Evolutionary conservation across 179 eudicot genomes (phyloP).

Genomic region (Actinidia chinensis): DNA sequence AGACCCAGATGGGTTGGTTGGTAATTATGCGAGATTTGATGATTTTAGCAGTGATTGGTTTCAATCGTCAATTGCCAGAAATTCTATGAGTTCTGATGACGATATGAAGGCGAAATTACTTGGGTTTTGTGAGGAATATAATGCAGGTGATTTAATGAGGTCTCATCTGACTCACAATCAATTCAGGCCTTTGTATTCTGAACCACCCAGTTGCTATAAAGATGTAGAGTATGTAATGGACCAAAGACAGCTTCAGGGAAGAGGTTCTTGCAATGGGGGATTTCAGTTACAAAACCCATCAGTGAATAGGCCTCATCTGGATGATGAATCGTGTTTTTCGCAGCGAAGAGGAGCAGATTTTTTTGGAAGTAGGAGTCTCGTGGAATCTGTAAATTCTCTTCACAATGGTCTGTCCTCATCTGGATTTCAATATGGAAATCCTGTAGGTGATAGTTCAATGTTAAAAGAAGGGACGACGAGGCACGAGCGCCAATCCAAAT

Average conservation of each 20-base stretch:
- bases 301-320: slow-evolving; percentile 22
- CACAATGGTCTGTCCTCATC: slow-evolving; percentile 21
- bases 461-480: no score
- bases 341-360: slow-evolving; percentile 25
- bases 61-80: slow-evolving; percentile 16
- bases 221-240: slow-evolving; percentile 26
- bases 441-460: slow-evolving; percentile 19
- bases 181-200: slow-evolving; percentile 28
- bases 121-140: slow-evolving; percentile 29
- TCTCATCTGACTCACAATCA: slow-evolving; percentile 26
- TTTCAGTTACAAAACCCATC: slow-evolving; percentile 25
- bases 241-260: slow-evolving; percentile 22
- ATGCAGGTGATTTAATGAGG: slow-evolving; percentile 28
- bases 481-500: no score
- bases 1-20: slow-evolving; percentile 25
- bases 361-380: slow-evolving; percentile 26
- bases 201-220: slow-evolving; percentile 26
- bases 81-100: slow-evolving; percentile 30
- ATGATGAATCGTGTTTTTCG: slow-evolving; percentile 26
- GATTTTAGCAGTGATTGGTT: slow-evolving; percentile 31
- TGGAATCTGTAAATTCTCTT: slow-evolving; percentile 29
- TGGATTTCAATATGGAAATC: slow-evolving; percentile 11
- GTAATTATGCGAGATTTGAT: slow-evolving; percentile 27
- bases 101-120: slow-evolving; percentile 16
- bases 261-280: slow-evolving; percentile 27